Evolutionary conservation across 116 monocot species (phyloP), one percentile per base, ranked within the genome.

Genomic region (Dioscorea cayenensis): DNA sequence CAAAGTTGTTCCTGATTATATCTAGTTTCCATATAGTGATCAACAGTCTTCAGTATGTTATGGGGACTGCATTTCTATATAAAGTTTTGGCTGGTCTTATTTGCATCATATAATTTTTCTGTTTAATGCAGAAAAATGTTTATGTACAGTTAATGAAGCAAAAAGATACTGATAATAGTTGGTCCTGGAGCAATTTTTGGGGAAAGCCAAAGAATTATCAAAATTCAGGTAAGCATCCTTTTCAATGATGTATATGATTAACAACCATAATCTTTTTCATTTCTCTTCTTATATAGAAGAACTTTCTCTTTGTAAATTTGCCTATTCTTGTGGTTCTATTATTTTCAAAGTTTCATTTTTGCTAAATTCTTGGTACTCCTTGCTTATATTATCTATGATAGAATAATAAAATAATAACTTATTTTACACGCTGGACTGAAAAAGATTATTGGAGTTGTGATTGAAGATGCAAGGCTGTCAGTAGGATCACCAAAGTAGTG

Each of bases 121-220:
- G 1, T 37, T 51, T 59, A 23, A 32, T 81, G 59, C 84, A 96
- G 96, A 82, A 86, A 84, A 90, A 78, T 51, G 90, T 72, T 61
- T 82, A 72, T 77, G 66, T 66, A 38, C 51, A 67, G 49, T 92
- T 96, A 93, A 68, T 71, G 73, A 88, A 84, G 23, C 65, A 86
- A 68, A 80, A 89, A n/a, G 81, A 73, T 72, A 76, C 84, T 20
- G 78, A 71, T 69, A 77, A 77, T 32, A 70, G 43, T 65, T 82
- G 71, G 11, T 71, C 90, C 64, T 96, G 96, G 93, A 86, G 77
- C 60, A 76, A 92, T 69, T 43, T 96, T 59, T 96, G 93, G 96
- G 88, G 90, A 68, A 83, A 77, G 18, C 74, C 72, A 66, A 86
- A 84, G 23, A 72, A 78, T 23, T 73, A 84, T 65, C 74, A 86